These are phyloP conservation scores for Daldinia decipiens DNA, from an alignment of 495 filamentous ascomycete species.

Conservation along the genomic window DNA sequence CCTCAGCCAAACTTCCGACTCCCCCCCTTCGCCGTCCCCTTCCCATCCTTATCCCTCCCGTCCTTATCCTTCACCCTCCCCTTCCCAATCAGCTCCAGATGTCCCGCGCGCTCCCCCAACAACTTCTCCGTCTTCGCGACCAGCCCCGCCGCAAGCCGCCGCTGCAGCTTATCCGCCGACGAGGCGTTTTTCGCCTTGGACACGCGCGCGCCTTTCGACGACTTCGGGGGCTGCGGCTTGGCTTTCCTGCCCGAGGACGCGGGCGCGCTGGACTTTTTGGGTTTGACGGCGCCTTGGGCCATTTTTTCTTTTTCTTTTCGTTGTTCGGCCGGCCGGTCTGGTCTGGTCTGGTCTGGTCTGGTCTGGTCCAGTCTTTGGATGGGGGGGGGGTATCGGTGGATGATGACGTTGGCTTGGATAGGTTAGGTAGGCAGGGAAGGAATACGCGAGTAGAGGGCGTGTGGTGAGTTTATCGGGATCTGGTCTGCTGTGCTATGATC, in stretches of 20 bases:
- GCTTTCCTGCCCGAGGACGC: constrained; percentile 41
- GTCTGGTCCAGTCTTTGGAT: too few species aligned
- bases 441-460: not conserved
- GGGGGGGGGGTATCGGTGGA: constrained; percentile 7
- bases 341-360: not conserved
- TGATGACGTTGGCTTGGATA: not conserved
- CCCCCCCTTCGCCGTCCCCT: constrained; percentile 53
- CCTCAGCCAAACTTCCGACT: constrained; percentile 61
- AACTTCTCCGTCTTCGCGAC: constrained; percentile 57
- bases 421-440: too few species aligned
- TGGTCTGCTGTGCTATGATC: not conserved
- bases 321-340: not conserved
- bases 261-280: constrained; percentile 50
- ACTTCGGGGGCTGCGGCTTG: constrained; percentile 50
- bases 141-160: constrained; percentile 56
- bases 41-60: constrained; percentile 37
- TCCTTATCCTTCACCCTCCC: constrained; percentile 52
- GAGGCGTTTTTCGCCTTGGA: constrained; percentile 50
- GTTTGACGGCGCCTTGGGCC: constrained; percentile 57
- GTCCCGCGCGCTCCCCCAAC: constrained; percentile 59
- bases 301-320: constrained; percentile 38
- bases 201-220: constrained; percentile 50
- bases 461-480: not conserved
- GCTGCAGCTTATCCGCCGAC: constrained; percentile 54
- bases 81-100: constrained; percentile 61